phyloP scores from a whole-genome alignment of 257 asterid species.

The Misopates orontium region DNA sequence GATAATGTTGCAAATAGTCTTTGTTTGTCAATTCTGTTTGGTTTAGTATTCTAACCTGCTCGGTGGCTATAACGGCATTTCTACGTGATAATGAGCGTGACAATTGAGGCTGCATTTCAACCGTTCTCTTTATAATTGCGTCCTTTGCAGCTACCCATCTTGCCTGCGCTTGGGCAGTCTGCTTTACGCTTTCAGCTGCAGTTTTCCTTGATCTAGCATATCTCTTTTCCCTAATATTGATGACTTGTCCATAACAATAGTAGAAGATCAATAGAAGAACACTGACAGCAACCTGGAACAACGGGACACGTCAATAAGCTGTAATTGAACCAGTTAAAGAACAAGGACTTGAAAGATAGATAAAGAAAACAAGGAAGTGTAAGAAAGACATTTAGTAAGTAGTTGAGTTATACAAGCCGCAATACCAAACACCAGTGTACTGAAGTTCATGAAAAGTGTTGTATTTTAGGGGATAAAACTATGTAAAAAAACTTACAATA shows the following conservation, averaged over 20 bases:
- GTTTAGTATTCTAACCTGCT: slow-evolving; percentile 35
- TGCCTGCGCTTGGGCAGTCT: slow-evolving; percentile 68
- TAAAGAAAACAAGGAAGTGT: background rate
- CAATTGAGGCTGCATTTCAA: slow-evolving; percentile 51
- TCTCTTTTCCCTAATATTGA: slow-evolving; percentile 57
- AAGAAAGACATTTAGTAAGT: background rate
- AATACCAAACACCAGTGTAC: too few relatives aligned
- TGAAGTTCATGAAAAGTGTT: background rate
- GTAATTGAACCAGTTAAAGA: background rate
- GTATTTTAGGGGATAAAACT: background rate
- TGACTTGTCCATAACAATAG: slow-evolving; percentile 69
- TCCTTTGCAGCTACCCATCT: slow-evolving; percentile 73
- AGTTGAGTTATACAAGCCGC: background rate
- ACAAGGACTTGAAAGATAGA: background rate
- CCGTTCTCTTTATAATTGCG: slow-evolving; percentile 57
- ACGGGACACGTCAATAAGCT: background rate
- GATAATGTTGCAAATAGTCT: slow-evolving; percentile 16
- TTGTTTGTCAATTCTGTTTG: slow-evolving; percentile 21
- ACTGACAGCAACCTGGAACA: slow-evolving; percentile 59
- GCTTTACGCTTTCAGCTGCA: slow-evolving; percentile 70
- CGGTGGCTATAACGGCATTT: slow-evolving; percentile 6
- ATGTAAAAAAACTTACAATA: slow-evolving; percentile 55
- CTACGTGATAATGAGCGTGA: slow-evolving; percentile 59
- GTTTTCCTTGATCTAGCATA: slow-evolving; percentile 80
- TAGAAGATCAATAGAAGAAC: slow-evolving; percentile 61